Evolutionary conservation across 2,329 filamentous ascomycete species (phyloP).

Genomic region (Podosphaera aphanis): DNA sequence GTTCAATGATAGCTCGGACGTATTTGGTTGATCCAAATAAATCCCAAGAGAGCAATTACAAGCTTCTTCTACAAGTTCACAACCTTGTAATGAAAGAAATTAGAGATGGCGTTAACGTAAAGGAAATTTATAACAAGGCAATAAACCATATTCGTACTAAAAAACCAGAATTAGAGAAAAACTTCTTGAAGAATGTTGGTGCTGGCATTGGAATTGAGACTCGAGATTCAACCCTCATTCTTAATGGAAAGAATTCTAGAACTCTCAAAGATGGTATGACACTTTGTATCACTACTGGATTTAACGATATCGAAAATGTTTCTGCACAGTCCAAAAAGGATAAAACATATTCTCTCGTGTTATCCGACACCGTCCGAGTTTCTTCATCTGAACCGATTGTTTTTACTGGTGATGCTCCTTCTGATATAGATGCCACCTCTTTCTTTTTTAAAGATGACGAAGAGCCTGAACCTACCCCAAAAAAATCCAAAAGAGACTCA

Average conservation of each 20-base stretch:
- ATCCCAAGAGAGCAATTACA: slow-evolving; percentile 83
- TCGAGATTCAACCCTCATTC: slow-evolving; percentile 56
- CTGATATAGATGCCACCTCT: slow-evolving; percentile 78
- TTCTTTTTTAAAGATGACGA: slow-evolving; percentile 99
- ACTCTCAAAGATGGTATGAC: slow-evolving; percentile 93
- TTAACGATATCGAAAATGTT: slow-evolving; percentile 72
- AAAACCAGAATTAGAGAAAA: slow-evolving; percentile 85
- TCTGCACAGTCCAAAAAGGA: slow-evolving; percentile 75
- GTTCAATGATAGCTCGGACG: slow-evolving; percentile 73
- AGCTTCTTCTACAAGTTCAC: slow-evolving; percentile 63
- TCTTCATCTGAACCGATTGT: slow-evolving; percentile 56
- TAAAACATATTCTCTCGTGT: slow-evolving; percentile 66
- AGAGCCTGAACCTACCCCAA: slow-evolving; percentile 63
- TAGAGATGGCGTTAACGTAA: slow-evolving; percentile 61
- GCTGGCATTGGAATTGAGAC: slow-evolving; percentile 84
- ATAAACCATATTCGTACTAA: slow-evolving; percentile 58
- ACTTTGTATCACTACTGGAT: slow-evolving; percentile 67
- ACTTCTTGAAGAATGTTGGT: slow-evolving; percentile 82
- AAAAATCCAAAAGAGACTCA: slow-evolving; percentile 69
- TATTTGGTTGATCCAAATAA: slow-evolving; percentile 96
- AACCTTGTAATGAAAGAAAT: slow-evolving; percentile 79
- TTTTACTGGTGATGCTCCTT: slow-evolving; percentile 81
- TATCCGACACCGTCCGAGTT: slow-evolving; percentile 85
- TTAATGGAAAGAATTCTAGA: slow-evolving; percentile 70
- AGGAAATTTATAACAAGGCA: slow-evolving; percentile 83